Percentiles rank a stretch among this genome's conserved stretches.
Conservation (phyloP, 2,329 filamentous ascomycete genomes). For the Fusarium incarnatum region DNA sequence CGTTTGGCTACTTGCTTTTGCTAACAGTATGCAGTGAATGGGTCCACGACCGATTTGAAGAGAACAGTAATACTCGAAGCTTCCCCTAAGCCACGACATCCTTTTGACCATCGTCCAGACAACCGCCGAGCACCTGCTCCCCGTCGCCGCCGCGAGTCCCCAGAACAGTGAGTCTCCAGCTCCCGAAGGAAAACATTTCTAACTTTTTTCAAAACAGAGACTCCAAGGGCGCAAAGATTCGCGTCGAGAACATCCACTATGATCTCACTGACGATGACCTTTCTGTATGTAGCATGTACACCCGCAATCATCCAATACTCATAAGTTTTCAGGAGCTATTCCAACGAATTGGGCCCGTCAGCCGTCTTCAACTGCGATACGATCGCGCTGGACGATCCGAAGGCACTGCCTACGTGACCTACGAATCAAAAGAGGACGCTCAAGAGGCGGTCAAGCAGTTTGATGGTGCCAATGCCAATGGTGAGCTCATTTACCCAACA, state of each 20-base stretch:
- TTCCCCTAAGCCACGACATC: constrained; percentile 6
- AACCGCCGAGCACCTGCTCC: constrained; percentile 57
- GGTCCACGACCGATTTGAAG: constrained; percentile 92
- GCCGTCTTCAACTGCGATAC: constrained; percentile 78
- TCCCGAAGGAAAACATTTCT: constrained; percentile 20
- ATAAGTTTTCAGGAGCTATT: constrained; percentile 76
- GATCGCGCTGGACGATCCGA: constrained; percentile 91
- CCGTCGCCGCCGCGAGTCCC: constrained; percentile 58
- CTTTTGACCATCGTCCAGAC: constrained; percentile 49
- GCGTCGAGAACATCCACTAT: constrained; percentile 92
- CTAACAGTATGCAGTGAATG: constrained; percentile 73
- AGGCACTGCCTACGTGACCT: constrained; percentile 86
- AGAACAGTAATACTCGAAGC: constrained; percentile 65
- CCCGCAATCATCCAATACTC: constrained; percentile 34
- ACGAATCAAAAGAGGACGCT: constrained; percentile 77
- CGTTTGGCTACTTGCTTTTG: background rate
- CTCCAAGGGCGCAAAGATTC: constrained; percentile 74
- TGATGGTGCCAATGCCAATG: constrained; percentile 90
- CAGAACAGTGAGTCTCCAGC: constrained; percentile 51
- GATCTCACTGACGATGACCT: constrained; percentile 88
- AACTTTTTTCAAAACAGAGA: constrained; percentile 55
- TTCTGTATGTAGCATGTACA: constrained; percentile 64
- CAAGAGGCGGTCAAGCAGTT: constrained; percentile 80
- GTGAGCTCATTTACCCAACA: constrained; percentile 51
- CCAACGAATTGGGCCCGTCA: constrained; percentile 77